Evolutionary conservation across 192 early-diverging fungal genomes (phyloP).

Genomic region (Umbelopsis sp.): DNA sequence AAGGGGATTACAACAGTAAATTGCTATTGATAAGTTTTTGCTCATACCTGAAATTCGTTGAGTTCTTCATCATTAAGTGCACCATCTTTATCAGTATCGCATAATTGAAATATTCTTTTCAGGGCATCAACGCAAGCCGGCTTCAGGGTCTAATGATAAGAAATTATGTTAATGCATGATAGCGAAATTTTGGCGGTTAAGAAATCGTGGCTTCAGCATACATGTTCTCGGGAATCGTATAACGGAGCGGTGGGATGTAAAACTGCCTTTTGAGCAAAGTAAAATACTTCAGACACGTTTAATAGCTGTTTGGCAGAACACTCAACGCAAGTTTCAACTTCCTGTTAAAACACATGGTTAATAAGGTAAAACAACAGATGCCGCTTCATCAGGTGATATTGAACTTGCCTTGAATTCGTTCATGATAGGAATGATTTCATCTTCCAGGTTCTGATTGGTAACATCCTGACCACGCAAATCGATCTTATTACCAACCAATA

Average conservation of each 20-base stretch:
- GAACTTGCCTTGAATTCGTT: conserved; percentile 90
- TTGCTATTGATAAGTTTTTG: not conserved
- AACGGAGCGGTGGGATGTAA: conserved; percentile 95
- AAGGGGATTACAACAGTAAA: not conserved
- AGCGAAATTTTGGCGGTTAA: not conserved
- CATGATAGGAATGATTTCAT: conserved; percentile 97
- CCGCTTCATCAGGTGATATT: not conserved
- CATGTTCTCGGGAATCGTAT: conserved; percentile 94
- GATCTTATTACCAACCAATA: conserved; percentile 93
- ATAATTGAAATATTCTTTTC: conserved; percentile 91
- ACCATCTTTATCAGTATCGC: conserved; percentile 94
- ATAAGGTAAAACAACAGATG: not conserved
- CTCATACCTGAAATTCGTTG: conserved; percentile 89
- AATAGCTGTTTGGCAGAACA: conserved; percentile 95
- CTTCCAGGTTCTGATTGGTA: conserved; percentile 84
- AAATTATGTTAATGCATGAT: not conserved
- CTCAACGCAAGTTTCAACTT: conserved; percentile 99
- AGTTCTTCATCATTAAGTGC: conserved; percentile 91
- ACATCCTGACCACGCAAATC: conserved; percentile 85
- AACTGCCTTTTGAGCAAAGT: conserved; percentile 99
- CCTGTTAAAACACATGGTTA: conserved; percentile 47
- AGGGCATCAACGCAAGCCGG: conserved; percentile 90
- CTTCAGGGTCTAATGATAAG: conserved; percentile 66
- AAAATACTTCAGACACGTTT: conserved; percentile 99
- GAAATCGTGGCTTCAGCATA: conserved; percentile 31